Percentiles rank a stretch among this genome's conserved stretches.
These are phyloP conservation scores for Ceratocystis variospora DNA, from an alignment of 2,329 filamentous ascomycete genomes.

Conservation along the genomic window DNA sequence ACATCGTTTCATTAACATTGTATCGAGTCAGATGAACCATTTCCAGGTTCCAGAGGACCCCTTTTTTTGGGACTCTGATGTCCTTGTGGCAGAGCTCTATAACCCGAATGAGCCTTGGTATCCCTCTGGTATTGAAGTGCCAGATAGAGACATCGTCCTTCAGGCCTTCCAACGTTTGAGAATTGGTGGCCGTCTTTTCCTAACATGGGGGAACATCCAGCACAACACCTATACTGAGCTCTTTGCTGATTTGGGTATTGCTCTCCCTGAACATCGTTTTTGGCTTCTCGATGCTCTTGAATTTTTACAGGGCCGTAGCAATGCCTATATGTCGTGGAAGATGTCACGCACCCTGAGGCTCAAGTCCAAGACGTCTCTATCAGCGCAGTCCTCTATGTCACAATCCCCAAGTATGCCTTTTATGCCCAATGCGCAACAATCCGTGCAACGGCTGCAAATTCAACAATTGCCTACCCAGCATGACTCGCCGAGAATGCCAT, in stretches of 20 bases:
- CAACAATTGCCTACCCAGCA: not conserved
- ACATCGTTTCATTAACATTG: not conserved
- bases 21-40: conserved; percentile 1
- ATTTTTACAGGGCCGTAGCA: conserved; percentile 20
- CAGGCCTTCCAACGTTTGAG: conserved; percentile 44
- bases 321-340: conserved; percentile 18
- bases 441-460: not conserved
- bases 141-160: conserved; percentile 32
- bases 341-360: not conserved
- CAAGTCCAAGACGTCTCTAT: not conserved
- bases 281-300: conserved; percentile 17
- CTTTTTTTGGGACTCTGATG: conserved; percentile 57
- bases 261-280: conserved; percentile 36
- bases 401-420: not conserved
- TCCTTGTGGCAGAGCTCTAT: conserved; percentile 54
- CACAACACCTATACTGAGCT: conserved; percentile 37
- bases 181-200: conserved; percentile 50
- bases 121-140: conserved; percentile 26
- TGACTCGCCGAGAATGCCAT: not conserved
- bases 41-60: conserved; percentile 41
- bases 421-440: not conserved
- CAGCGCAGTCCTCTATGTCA: not conserved
- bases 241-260: conserved; percentile 41
- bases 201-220: conserved; percentile 38
- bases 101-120: conserved; percentile 37